Conservation (phyloP, 1,139 yeast species). For the Scheffersomyces titani region DNA sequence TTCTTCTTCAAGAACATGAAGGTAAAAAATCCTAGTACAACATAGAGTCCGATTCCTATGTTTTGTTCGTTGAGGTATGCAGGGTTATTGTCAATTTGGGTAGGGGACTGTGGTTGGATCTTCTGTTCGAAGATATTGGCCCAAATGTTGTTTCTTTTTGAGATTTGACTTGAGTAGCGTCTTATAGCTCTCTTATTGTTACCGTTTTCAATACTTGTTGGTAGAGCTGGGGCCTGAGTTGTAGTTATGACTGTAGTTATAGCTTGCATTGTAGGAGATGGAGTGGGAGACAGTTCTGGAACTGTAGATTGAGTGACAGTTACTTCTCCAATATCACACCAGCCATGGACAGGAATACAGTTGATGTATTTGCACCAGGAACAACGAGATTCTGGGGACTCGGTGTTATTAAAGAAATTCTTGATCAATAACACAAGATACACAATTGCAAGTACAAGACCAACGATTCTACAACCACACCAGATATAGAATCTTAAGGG, state of each 20-base stretch:
- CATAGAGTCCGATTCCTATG: slow-evolving; percentile 17
- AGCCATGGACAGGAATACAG: slow-evolving; percentile 70
- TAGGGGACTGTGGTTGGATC: neutral
- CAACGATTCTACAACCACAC: slow-evolving; percentile 48
- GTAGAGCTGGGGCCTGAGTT: slow-evolving; percentile 3
- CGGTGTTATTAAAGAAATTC: slow-evolving; percentile 46
- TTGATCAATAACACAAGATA: slow-evolving; percentile 52
- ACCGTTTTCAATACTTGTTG: slow-evolving; percentile 11
- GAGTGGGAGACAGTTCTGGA: slow-evolving; percentile 3
- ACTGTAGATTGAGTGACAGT: slow-evolving; percentile 21
- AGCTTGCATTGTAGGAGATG: slow-evolving; percentile 2
- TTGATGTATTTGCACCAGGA: slow-evolving; percentile 74
- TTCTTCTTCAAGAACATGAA: slow-evolving; percentile 15
- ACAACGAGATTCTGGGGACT: slow-evolving; percentile 31
- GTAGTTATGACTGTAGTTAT: slow-evolving; percentile 3
- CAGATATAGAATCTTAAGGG: slow-evolving; percentile 44
- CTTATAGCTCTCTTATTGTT: neutral
- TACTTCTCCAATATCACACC: slow-evolving; percentile 68
- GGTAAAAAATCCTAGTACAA: slow-evolving; percentile 16
- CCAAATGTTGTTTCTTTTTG: neutral
- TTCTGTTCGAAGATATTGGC: neutral
- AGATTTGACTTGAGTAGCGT: neutral
- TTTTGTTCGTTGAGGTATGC: slow-evolving; percentile 10
- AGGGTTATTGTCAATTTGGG: slow-evolving; percentile 1
- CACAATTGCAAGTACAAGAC: slow-evolving; percentile 49